These are phyloP conservation scores for Bipolaris victoriae DNA, from an alignment of 2,329 filamentous ascomycete species.

Conservation along the genomic window DNA sequence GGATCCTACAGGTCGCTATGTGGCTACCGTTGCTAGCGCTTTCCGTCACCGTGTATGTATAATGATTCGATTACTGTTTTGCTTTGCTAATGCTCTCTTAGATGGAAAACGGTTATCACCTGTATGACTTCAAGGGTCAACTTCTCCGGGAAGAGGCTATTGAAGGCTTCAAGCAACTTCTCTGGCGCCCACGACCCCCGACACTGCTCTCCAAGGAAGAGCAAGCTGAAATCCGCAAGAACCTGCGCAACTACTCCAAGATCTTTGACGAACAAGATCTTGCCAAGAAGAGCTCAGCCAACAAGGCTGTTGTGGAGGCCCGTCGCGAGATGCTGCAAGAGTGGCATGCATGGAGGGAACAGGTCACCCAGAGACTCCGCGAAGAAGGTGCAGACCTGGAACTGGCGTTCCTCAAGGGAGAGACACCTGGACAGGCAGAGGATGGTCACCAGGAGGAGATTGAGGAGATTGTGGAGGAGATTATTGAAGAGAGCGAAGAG, in stretches of 20 bases:
- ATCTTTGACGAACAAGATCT: conserved; percentile 95
- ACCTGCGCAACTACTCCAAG: conserved; percentile 94
- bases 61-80: conserved; percentile 40
- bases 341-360: conserved; percentile 84
- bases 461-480: conserved; percentile 88
- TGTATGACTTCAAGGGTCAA: conserved; percentile 95
- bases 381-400: conserved; percentile 63
- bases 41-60: conserved; percentile 91
- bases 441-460: conserved; percentile 61
- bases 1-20: conserved; percentile 94
- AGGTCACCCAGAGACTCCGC: conserved; percentile 69
- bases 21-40: conserved; percentile 88
- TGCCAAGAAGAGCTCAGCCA: conserved; percentile 90
- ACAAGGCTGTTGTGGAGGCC: conserved; percentile 90
- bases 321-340: conserved; percentile 82
- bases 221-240: conserved; percentile 97
- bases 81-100: conserved; percentile 49
- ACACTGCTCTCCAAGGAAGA: conserved; percentile 96
- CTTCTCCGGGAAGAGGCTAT: conserved; percentile 87
- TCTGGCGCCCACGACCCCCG: conserved; percentile 89
- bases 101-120: conserved; percentile 99
- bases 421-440: conserved; percentile 51
- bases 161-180: conserved; percentile 97
- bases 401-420: conserved; percentile 59
- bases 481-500: conserved; percentile 87